These are phyloP conservation scores for Austroboletus eburneus DNA, from an alignment of 768 basidiomycete genomes.

Conservation along the genomic window DNA sequence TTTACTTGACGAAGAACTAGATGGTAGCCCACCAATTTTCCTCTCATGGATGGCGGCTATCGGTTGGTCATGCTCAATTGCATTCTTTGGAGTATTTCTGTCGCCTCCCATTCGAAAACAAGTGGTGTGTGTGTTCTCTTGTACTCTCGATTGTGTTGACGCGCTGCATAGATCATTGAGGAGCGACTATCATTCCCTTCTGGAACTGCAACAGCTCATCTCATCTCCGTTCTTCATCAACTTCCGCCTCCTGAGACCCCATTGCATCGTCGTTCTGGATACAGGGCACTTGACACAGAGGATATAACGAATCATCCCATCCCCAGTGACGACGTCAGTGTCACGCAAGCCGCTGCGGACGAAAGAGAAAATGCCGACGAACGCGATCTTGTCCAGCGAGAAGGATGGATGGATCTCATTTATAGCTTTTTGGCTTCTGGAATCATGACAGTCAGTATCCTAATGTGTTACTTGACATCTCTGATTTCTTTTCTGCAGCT, in stretches of 20 bases:
- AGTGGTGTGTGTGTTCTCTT: constrained; percentile 55
- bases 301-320: constrained; percentile 23
- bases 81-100: constrained; percentile 98
- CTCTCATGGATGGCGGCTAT: constrained; percentile 72
- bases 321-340: constrained; percentile 1
- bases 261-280: constrained; percentile 54
- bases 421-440: constrained; percentile 80
- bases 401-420: constrained; percentile 73
- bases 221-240: constrained; percentile 86
- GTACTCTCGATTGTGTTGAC: constrained; percentile 4
- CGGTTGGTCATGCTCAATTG: constrained; percentile 85
- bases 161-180: constrained; percentile 67
- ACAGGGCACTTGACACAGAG: constrained; percentile 38
- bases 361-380: constrained; percentile 30
- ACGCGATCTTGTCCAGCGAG: constrained; percentile 49
- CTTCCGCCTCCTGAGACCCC: constrained; percentile 62
- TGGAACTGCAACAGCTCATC: constrained; percentile 93
- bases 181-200: constrained; percentile 94
- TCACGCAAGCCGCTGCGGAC: constrained; percentile 24
- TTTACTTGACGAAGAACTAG: constrained; percentile 65
- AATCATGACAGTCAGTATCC: constrained; percentile 62
- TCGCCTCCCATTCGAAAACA: constrained; percentile 93
- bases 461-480: background rate
- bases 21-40: constrained; percentile 72
- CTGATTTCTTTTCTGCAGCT: constrained; percentile 49